Conservation (phyloP, 2,329 filamentous ascomycete species). For the Colletotrichum echinochloae region DNA sequence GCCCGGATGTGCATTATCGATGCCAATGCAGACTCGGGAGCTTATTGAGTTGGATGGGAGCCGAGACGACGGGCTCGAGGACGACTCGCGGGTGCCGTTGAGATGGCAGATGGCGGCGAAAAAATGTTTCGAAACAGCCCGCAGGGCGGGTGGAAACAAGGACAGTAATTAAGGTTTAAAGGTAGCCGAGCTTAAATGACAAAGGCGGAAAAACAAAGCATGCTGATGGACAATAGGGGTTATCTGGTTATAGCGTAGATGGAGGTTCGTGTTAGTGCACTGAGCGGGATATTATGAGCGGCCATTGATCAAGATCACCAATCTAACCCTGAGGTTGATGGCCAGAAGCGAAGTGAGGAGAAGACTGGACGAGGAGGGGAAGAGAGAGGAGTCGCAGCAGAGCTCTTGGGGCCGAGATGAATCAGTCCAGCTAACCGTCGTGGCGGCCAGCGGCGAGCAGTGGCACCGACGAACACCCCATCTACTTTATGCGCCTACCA, state of each 20-base stretch:
- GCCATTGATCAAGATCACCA: conserved; percentile 24
- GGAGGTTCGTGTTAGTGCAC: neutral
- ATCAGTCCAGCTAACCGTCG: conserved; percentile 16
- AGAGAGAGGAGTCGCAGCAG: conserved; percentile 1
- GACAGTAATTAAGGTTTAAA: neutral
- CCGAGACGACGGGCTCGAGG: neutral
- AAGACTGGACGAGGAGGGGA: conserved; percentile 10
- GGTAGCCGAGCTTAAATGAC: neutral
- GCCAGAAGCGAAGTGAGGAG: conserved; percentile 1
- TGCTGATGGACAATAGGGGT: neutral
- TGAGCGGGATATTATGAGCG: conserved; percentile 5
- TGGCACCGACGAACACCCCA: conserved; percentile 10
- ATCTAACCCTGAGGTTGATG: neutral
- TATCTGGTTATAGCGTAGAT: neutral
- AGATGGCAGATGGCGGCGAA: neutral
- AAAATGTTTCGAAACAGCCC: neutral
- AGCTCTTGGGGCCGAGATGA: conserved; percentile 11
- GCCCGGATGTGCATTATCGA: conserved; percentile 14
- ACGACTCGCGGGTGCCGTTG: neutral
- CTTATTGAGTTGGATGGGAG: neutral
- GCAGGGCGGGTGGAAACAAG: neutral
- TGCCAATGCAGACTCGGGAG: conserved; percentile 13
- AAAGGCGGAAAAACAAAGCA: neutral
- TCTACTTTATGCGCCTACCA: too few relatives aligned
- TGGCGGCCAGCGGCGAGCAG: conserved; percentile 26